Evolutionary conservation across 768 basidiomycete genomes (phyloP).

Genomic region (Leccinum rimulosum): DNA sequence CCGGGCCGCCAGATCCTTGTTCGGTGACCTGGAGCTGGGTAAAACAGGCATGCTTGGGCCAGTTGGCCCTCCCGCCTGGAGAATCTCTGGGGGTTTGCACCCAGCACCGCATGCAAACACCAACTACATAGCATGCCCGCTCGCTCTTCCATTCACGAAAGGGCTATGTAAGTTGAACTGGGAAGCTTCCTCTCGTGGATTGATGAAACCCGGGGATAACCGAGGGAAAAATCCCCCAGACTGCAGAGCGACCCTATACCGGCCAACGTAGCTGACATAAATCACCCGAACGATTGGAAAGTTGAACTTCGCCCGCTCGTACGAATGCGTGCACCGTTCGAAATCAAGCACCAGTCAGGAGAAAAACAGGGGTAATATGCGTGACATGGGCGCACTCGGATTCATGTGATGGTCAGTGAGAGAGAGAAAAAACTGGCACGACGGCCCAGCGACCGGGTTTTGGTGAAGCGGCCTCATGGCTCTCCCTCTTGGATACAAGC

Average conservation of each 20-base stretch:
- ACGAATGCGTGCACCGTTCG: conserved; percentile 6
- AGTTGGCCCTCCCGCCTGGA: background rate
- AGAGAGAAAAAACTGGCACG: conserved; percentile 14
- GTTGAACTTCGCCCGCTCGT: background rate
- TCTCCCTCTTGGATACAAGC: conserved; percentile 8
- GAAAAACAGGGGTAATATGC: background rate
- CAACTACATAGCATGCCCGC: no score
- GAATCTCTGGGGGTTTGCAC: background rate
- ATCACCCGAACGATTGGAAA: background rate
- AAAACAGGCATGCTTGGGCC: conserved; percentile 10
- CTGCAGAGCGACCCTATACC: background rate
- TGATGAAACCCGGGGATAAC: conserved; percentile 16
- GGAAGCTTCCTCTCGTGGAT: background rate
- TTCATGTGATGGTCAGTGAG: background rate
- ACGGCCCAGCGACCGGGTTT: conserved; percentile 14
- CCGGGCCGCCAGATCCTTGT: background rate
- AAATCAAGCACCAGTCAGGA: background rate
- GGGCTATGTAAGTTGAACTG: background rate
- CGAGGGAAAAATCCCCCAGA: conserved; percentile 6
- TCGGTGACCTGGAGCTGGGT: background rate
- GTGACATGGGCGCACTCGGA: conserved; percentile 3
- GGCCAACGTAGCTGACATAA: background rate
- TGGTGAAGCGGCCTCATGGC: conserved; percentile 12
- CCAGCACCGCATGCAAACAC: background rate
- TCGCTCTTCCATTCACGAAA: background rate